These are phyloP conservation scores for Leptographium procerum DNA, from an alignment of 2,329 filamentous ascomycete genomes.

Conservation along the genomic window DNA sequence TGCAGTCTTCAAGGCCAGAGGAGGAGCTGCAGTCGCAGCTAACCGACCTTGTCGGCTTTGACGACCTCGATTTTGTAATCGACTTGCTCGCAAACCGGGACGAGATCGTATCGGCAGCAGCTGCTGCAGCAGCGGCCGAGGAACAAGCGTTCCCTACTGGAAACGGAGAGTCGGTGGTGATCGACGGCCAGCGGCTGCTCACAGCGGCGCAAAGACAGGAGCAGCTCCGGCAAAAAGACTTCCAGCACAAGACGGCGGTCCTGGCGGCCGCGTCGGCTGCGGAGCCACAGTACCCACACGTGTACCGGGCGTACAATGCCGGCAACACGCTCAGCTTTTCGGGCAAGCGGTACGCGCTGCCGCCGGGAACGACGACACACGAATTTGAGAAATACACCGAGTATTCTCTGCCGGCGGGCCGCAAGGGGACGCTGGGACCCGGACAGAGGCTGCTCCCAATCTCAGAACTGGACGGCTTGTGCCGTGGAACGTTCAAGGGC, in stretches of 20 bases:
- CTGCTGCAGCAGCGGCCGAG: conserved; percentile 23
- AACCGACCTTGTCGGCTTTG: conserved; percentile 83
- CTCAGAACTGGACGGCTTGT: conserved; percentile 75
- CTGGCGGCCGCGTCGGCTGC: conserved; percentile 61
- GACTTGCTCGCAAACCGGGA: conserved; percentile 72
- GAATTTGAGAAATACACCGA: conserved; percentile 79
- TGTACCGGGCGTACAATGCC: conserved; percentile 73
- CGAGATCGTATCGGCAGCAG: conserved; percentile 44
- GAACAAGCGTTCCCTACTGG: neutral
- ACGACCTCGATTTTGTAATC: conserved; percentile 85
- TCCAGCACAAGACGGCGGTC: conserved; percentile 67
- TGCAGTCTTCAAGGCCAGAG: conserved; percentile 57
- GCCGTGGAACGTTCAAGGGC: conserved; percentile 80
- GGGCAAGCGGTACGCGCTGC: conserved; percentile 75
- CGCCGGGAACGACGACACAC: conserved; percentile 58
- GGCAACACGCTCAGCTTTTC: conserved; percentile 74
- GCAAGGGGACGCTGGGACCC: conserved; percentile 60
- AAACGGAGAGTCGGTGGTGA: neutral
- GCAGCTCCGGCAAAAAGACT: conserved; percentile 62
- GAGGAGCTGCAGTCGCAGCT: conserved; percentile 86
- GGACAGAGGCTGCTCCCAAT: conserved; percentile 71
- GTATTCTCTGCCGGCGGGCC: conserved; percentile 71
- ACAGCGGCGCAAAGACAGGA: conserved; percentile 70
- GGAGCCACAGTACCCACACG: conserved; percentile 78
- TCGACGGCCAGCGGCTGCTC: conserved; percentile 43